Base-by-base conservation (phyloP, 2,329 filamentous ascomycete species). In the Ophiostoma ulmi region DNA sequence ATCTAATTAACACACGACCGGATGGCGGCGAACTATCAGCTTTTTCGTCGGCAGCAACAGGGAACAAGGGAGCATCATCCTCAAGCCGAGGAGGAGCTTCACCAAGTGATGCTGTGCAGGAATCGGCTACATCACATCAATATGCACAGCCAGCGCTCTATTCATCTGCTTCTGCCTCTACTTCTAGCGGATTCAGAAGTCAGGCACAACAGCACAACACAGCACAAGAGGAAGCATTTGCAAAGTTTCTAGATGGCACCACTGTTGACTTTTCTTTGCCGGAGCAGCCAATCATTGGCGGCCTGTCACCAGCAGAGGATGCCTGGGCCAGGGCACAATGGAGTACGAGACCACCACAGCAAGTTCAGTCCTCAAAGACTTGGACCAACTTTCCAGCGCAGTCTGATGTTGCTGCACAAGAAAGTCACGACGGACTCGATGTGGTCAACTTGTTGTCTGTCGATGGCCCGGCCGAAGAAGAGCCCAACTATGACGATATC, bases 341-440 rank as follows among this genome's bases (percentile, higher is more conserved):
- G 58, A 36, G 22, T 8, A 36, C 58, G 58, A 10, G n/a, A 4
- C n/a, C 58, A 20, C 22, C 58, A 52, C 14, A 52, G 41, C n/a
- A 36, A 13, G 36, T 13, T 17, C 7, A 5, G n/a, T 52, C 68
- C 1, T 31, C 38, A 20, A 26, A 48, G 39, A 20, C 20, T 11
- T 39, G 52, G n/a, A 22, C 36, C 11, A 36, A 41, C 13, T n/a
- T 22, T 36, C 38, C 14, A 1, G 72, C 13, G 71, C 72, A 20
- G 75, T 69, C 72, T 1, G 73, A 80, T 13, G 75, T 80, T 5
- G 73, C 75, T 20, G 77, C 79, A 65, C 80, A 81, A 63, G 77
- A 82, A 71, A 73, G 72, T 17, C 70, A 71, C 1, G 81, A 83
- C 70, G 81, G 81, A 0, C 74, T 75, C n/a, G 80, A 79, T 8